phyloP scores from a whole-genome alignment of 164 flowering plant genomes.

The Tinospora cordifolia region DNA sequence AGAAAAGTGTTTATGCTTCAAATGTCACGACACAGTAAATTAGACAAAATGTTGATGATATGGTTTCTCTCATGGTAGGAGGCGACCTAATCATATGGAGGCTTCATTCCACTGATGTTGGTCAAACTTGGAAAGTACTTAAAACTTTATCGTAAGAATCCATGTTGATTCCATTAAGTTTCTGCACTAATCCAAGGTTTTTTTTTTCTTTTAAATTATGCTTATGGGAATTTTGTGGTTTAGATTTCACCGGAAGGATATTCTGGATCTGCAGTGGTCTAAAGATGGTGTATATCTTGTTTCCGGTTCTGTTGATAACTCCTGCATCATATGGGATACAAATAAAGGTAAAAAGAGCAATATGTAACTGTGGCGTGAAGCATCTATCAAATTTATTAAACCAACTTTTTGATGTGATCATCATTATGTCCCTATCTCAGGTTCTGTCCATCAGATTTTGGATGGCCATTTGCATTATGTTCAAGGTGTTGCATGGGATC shows the following conservation, averaged over 20 bases:
- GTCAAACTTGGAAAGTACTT: conserved; percentile 78
- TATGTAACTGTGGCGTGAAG: background rate
- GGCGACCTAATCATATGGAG: conserved; percentile 93
- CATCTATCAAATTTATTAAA: background rate
- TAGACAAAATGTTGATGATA: background rate
- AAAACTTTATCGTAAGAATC: conserved; percentile 72
- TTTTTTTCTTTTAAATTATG: background rate
- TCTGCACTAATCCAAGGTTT: conserved; percentile 5
- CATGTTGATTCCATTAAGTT: background rate
- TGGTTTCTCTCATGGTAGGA: conserved; percentile 36
- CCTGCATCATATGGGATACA: conserved; percentile 92
- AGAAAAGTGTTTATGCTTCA: too few relatives aligned
- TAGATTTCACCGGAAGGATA: conserved; percentile 98
- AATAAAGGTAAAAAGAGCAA: conserved; percentile 54
- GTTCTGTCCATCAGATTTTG: conserved; percentile 86
- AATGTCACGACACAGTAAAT: background rate
- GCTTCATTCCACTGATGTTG: conserved; percentile 51
- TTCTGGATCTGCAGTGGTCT: conserved; percentile 92
- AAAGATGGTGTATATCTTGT: conserved; percentile 71
- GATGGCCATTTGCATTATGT: conserved; percentile 92
- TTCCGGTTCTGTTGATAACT: conserved; percentile 96
- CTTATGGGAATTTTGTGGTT: conserved; percentile 9
- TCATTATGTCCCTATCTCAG: conserved; percentile 28
- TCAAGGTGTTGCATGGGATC: conserved; percentile 99
- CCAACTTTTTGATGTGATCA: background rate